phyloP scores from a whole-genome alignment of 257 asterid species.

The Rehmannia glutinosa region DNA sequence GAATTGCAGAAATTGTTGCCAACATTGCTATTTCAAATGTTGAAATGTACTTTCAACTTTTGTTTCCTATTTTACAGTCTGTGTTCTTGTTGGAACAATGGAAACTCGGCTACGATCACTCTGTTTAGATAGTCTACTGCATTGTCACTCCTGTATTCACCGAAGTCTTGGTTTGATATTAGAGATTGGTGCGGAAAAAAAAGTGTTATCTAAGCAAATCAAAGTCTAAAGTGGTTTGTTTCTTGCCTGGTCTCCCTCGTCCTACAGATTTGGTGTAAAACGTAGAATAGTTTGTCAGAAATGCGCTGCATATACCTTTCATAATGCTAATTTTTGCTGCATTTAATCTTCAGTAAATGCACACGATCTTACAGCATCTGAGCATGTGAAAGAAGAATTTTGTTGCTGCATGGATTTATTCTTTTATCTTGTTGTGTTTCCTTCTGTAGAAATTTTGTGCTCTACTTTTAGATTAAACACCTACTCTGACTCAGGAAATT shows the following conservation, averaged over 20 bases:
- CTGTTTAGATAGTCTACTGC: not conserved
- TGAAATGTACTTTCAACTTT: not conserved
- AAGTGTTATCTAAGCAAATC: not conserved
- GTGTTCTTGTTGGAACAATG: constrained; percentile 8
- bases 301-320: not conserved
- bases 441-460: not conserved
- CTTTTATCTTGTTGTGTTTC: not conserved
- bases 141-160: not conserved
- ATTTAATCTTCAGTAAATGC: not conserved
- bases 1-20: not conserved
- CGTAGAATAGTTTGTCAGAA: not conserved
- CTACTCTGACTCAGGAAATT: not conserved
- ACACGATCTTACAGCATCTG: not conserved
- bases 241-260: not conserved
- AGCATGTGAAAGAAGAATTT: not conserved
- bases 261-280: not conserved
- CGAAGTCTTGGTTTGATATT: not conserved
- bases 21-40: not conserved
- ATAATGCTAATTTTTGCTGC: not conserved
- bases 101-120: not conserved
- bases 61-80: not conserved
- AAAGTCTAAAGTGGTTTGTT: not conserved
- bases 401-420: not conserved
- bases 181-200: not conserved
- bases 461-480: not conserved